Percentiles rank a stretch among this genome's conserved stretches.
Evolutionary conservation across 495 filamentous ascomycete genomes (phyloP).

Genomic region (Friedmanniomyces endolithicus): DNA sequence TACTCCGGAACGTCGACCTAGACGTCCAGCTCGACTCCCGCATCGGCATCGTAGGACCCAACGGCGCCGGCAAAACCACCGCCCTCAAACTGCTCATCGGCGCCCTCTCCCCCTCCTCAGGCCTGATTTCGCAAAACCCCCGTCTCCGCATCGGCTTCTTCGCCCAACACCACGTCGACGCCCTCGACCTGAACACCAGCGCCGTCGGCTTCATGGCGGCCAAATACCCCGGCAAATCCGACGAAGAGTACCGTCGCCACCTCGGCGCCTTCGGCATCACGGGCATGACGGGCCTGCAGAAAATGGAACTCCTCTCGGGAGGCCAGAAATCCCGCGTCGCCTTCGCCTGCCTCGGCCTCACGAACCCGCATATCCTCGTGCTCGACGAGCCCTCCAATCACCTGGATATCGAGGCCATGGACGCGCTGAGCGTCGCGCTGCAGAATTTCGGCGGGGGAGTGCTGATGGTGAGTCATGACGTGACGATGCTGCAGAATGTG

Average conservation of each 20-base stretch:
- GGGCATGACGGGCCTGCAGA: slow-evolving; percentile 90
- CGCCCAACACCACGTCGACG: slow-evolving; percentile 97
- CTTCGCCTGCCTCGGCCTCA: slow-evolving; percentile 84
- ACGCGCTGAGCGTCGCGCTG: slow-evolving; percentile 75
- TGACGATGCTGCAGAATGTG: slow-evolving; percentile 95
- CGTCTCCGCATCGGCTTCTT: slow-evolving; percentile 90
- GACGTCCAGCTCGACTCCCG: slow-evolving; percentile 96
- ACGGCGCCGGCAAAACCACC: slow-evolving; percentile 94
- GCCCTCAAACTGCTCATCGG: slow-evolving; percentile 89
- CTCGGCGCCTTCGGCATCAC: slow-evolving; percentile 97
- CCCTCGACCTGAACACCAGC: slow-evolving; percentile 73
- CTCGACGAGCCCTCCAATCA: slow-evolving; percentile 98
- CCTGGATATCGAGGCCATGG: slow-evolving; percentile 98
- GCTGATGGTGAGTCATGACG: slow-evolving; percentile 97
- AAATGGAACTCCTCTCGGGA: slow-evolving; percentile 88
- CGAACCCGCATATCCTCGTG: slow-evolving; percentile 91
- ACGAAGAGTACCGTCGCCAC: slow-evolving; percentile 94
- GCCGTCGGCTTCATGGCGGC: slow-evolving; percentile 94
- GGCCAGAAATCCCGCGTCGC: slow-evolving; percentile 98
- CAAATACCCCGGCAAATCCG: slow-evolving; percentile 74
- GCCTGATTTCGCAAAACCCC: slow-evolving; percentile 75
- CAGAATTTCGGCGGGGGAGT: slow-evolving; percentile 84
- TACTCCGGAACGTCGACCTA: slow-evolving; percentile 78
- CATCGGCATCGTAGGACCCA: slow-evolving; percentile 96
- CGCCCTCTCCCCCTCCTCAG: slow-evolving; percentile 61